A percentile compares a stretch with the other conserved stretches of the same genome.
Conservation (phyloP, 2,329 filamentous ascomycete species). For the Epichloe sibirici region DNA sequence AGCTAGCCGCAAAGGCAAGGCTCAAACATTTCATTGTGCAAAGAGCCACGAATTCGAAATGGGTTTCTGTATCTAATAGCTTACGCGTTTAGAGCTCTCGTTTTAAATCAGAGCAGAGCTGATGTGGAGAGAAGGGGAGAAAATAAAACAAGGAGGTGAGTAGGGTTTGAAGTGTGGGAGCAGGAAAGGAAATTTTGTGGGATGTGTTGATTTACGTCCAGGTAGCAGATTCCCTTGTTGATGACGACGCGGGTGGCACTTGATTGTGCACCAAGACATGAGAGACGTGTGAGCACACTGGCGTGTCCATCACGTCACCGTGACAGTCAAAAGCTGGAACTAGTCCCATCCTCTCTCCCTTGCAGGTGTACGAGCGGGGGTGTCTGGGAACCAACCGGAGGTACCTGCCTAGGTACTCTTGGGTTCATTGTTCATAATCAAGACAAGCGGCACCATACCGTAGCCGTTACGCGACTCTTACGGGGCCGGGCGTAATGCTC, state of each 20-base stretch:
- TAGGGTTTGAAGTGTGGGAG: not conserved
- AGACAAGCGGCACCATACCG: not conserved
- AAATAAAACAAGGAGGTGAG: not conserved
- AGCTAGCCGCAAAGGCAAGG: conserved; percentile 55
- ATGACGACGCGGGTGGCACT: conserved; percentile 1
- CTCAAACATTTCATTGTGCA: conserved; percentile 67
- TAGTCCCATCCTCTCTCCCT: not conserved
- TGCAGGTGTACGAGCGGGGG: not conserved
- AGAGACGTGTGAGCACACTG: not conserved
- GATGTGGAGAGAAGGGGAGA: not conserved
- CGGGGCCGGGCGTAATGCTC: not conserved
- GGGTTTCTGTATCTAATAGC: not conserved
- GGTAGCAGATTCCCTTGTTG: not conserved
- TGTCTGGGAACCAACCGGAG: not conserved
- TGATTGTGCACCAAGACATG: not conserved
- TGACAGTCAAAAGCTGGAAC: not conserved
- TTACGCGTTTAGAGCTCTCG: not conserved
- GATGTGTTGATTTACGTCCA: not conserved
- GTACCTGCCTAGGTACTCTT: not conserved
- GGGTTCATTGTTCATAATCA: not conserved
- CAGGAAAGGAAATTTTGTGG: not conserved
- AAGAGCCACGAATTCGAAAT: not conserved
- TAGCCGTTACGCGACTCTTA: not conserved
- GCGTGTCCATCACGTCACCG: conserved; percentile 10
- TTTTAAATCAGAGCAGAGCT: not conserved